Evolutionary conservation across 129 eudicot genomes (phyloP), one percentile per base, ranked within the genome.

Genomic region (Heracleum sosnowskyi): DNA sequence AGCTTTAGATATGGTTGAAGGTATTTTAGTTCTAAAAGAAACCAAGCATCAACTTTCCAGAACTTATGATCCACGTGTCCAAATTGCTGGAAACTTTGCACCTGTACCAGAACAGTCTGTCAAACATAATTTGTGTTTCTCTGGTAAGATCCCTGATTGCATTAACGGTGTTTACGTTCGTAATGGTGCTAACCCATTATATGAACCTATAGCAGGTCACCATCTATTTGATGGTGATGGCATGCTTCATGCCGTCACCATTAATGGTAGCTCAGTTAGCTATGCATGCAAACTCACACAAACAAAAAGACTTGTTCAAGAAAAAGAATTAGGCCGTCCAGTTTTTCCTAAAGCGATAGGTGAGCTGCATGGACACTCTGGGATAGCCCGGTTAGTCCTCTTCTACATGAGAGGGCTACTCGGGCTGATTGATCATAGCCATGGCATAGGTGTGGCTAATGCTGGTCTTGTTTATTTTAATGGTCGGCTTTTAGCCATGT

Each of bases 331-430:
- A 8, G 74, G 74, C 44, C 74, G 74, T 34, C 26, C 74, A 1
- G 13, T 69, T 18, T 69, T 69, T 36, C 74, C 74, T 7, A 69
- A 69, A 36, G 74, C 74, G 1, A 69, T 69, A 15, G 74, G 74
- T 0, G 74, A 69, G 74, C 74, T 69, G 24, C 74, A 69, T 69
- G 74, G 74, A 18, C 74, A 69, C n/a, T 35, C 74, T 20, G 74
- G 74, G 15, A 69, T 69, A 69, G 74, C 74, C 74, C 74, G 74
- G 11, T 34, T 69, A 69, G 41, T 36, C n/a, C 74, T 69, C 74
- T 69, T 69, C 42, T 69, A 69, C n/a, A 20, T 36, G 26, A 33
- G 74, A 69, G 74, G 41, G 74, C 45, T 69, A 36, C 15, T 69
- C 28, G 46, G 74, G 28, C 74, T 69, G 11, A 33, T 69, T 69